A percentile compares a stretch with the other conserved stretches of the same genome.
phyloP scores from a whole-genome alignment of 768 basidiomycete species.

The Kondoa subrosea region DNA sequence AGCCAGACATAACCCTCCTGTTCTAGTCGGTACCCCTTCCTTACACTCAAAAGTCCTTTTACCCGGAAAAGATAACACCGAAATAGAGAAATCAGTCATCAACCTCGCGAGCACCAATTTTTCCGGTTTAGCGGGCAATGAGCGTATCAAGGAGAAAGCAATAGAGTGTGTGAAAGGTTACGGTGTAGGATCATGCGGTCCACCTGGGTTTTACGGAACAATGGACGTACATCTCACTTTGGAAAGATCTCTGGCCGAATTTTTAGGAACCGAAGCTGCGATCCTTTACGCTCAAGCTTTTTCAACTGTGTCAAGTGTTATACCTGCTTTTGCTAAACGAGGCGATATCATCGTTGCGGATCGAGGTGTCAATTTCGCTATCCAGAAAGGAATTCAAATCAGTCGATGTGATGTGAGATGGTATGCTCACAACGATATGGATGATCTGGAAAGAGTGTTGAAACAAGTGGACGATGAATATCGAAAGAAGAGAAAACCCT shows the following conservation, averaged over 20 bases:
- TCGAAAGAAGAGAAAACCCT: conserved; percentile 58
- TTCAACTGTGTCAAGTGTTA: conserved; percentile 77
- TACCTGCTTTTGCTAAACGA: conserved; percentile 92
- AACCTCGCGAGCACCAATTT: conserved; percentile 89
- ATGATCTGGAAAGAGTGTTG: conserved; percentile 74
- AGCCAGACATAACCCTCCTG: conserved; percentile 57
- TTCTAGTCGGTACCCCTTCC: conserved; percentile 63
- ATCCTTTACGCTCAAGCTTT: conserved; percentile 93
- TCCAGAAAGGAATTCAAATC: conserved; percentile 90
- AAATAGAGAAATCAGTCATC: conserved; percentile 51
- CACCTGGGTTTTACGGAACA: conserved; percentile 92
- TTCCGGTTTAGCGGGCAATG: conserved; percentile 71
- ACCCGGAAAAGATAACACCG: conserved; percentile 21
- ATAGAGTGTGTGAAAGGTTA: conserved; percentile 71
- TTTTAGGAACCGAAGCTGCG: conserved; percentile 68
- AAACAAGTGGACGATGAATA: conserved; percentile 70
- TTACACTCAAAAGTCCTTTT: conserved; percentile 57
- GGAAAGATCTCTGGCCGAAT: conserved; percentile 76
- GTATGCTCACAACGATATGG: conserved; percentile 91
- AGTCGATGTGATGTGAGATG: conserved; percentile 78
- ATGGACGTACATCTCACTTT: conserved; percentile 80
- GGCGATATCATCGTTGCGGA: conserved; percentile 98
- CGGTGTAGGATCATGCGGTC: conserved; percentile 86
- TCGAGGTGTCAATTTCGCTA: conserved; percentile 82
- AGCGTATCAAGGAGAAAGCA: conserved; percentile 66